Conservation (phyloP, 2,329 filamentous ascomycete species). For the Elsinoe australis region DNA sequence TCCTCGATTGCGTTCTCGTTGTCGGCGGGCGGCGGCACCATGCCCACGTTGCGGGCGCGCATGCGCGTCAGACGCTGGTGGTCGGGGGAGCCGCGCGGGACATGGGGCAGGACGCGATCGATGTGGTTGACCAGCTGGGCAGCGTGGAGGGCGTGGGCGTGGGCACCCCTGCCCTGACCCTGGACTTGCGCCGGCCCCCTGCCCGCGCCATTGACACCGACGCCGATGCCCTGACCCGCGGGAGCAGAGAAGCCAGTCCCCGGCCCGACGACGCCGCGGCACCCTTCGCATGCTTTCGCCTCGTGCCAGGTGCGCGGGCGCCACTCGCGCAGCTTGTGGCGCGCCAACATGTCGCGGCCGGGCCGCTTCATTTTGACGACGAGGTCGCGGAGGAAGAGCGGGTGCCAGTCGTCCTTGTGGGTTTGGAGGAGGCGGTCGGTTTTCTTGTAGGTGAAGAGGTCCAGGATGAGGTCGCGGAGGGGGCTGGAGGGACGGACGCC, state of each 20-base stretch:
- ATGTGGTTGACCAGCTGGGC: conserved; percentile 18
- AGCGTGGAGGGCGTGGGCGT: neutral
- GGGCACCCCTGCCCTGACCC: no score
- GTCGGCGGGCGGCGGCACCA: neutral
- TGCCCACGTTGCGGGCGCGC: conserved; percentile 10
- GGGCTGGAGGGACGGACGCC: conserved; percentile 34
- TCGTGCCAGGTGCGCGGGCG: conserved; percentile 30
- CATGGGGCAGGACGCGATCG: conserved; percentile 15
- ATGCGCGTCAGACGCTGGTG: neutral
- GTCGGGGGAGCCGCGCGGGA: no score
- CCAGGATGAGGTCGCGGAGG: conserved; percentile 38
- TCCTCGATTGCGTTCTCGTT: neutral
- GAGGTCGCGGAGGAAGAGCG: conserved; percentile 41
- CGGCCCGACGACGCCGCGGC: conserved; percentile 35
- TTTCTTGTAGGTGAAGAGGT: conserved; percentile 47
- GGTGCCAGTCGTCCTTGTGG: conserved; percentile 44
- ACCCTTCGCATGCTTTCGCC: conserved; percentile 34
- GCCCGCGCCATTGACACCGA: neutral
- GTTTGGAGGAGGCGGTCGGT: conserved; percentile 42
- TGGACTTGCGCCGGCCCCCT: neutral
- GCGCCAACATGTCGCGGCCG: conserved; percentile 34
- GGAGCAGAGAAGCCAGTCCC: conserved; percentile 24
- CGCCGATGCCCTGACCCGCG: no score
- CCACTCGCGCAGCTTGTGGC: conserved; percentile 38
- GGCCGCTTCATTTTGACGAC: conserved; percentile 41